These are phyloP conservation scores for Verticillium isaacii DNA, from an alignment of 2,329 filamentous ascomycete species.

Conservation along the genomic window DNA sequence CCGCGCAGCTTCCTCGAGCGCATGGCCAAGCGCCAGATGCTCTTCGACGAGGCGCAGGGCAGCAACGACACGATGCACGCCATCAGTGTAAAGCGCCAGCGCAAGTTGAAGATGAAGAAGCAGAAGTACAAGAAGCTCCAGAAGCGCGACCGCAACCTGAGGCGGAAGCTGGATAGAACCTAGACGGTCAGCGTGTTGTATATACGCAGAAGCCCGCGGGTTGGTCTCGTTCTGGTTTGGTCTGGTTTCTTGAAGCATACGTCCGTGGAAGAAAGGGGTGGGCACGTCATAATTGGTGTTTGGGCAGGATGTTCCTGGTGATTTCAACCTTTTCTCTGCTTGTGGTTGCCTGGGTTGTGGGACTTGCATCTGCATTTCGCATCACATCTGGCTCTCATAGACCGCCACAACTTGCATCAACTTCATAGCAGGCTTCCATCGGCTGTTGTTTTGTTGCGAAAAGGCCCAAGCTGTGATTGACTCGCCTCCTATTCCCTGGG, in stretches of 20 bases:
- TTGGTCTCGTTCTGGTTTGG: not conserved
- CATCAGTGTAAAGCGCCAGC: conserved; percentile 87
- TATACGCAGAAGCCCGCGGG: not conserved
- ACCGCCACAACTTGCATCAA: not conserved
- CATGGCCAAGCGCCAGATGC: conserved; percentile 60
- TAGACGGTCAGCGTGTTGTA: not conserved
- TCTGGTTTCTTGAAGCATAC: not conserved
- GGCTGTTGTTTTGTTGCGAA: not conserved
- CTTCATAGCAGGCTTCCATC: not conserved
- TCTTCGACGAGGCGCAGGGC: conserved; percentile 49
- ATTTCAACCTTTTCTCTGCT: not conserved
- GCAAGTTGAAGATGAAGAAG: conserved; percentile 99
- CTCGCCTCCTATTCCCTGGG: not conserved
- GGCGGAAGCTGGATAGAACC: conserved; percentile 71
- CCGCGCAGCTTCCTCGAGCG: conserved; percentile 63
- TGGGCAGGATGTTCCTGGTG: not conserved
- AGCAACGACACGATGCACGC: conserved; percentile 60
- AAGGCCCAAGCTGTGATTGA: not conserved
- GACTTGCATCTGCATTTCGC: not conserved
- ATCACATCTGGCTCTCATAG: not conserved
- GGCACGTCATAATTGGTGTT: not conserved
- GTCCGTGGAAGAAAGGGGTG: not conserved
- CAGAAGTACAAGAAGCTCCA: conserved; percentile 99
- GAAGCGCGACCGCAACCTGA: conserved; percentile 82
- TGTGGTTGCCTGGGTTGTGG: not conserved